Conservation (phyloP, 352 stramenopile genomes). For the Phytophthora citrophthora region DNA sequence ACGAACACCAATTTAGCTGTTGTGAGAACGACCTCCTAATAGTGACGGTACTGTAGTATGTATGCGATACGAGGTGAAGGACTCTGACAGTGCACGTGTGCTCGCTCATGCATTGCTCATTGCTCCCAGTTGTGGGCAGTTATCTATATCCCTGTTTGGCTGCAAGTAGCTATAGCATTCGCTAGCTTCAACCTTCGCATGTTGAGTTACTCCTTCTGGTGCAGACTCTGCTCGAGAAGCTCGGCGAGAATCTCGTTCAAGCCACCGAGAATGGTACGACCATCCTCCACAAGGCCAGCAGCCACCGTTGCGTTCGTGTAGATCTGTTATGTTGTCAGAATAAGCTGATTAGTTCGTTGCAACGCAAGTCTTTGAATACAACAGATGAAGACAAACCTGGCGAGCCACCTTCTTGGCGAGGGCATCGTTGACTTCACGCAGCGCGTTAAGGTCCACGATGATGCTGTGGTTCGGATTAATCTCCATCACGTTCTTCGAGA, state of each 20-base stretch:
- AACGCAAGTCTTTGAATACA: no score
- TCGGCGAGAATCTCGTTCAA: conserved; percentile 96
- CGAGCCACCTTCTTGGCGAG: conserved; percentile 87
- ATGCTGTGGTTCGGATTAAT: conserved; percentile 99
- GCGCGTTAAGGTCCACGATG: conserved; percentile 92
- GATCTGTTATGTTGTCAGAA: conserved; percentile 85
- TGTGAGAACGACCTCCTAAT: not conserved
- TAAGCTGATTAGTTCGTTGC: conserved; percentile 4
- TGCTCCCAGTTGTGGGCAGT: conserved; percentile 4
- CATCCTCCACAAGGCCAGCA: conserved; percentile 98
- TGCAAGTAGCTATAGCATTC: not conserved
- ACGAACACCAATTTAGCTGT: not conserved
- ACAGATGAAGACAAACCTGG: conserved; percentile 50
- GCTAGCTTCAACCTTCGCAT: not conserved
- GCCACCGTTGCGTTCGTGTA: conserved; percentile 99
- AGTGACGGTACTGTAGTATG: not conserved
- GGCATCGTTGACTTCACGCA: conserved; percentile 85
- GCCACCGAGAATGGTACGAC: conserved; percentile 95
- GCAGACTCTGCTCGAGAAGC: conserved; percentile 76
- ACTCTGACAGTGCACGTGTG: no score
- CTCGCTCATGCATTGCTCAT: not conserved
- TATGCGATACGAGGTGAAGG: not conserved
- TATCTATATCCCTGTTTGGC: conserved; percentile 22
- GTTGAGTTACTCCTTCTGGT: conserved; percentile 55
- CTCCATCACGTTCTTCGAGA: conserved; percentile 97